Evolutionary conservation across 2,329 filamentous ascomycete genomes (phyloP).

Genomic region (Allantophomopsis lycopodina): DNA sequence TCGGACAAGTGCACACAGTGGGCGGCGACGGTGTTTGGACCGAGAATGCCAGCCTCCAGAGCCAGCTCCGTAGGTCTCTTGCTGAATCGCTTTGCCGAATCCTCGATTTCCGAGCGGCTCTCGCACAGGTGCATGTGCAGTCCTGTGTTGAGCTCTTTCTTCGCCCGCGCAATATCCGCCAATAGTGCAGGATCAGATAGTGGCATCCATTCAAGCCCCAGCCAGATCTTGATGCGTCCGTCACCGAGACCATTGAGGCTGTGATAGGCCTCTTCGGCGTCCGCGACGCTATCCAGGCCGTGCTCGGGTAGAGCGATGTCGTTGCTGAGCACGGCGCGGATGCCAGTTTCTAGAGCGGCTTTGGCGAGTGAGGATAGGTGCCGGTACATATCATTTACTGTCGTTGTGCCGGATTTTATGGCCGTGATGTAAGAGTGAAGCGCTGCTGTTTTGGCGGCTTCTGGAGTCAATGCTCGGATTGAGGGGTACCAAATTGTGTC

Average conservation of each 20-base stretch:
- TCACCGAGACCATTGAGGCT: constrained; percentile 5
- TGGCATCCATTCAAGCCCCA: constrained; percentile 11
- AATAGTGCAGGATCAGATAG: constrained; percentile 7
- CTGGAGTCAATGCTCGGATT: constrained; percentile 9
- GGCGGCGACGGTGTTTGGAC: constrained; percentile 10
- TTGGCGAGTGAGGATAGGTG: constrained; percentile 7
- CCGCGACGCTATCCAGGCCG: constrained; percentile 9
- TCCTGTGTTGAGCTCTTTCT: constrained; percentile 8
- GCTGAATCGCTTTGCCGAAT: constrained; percentile 6
- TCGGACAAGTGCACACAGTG: constrained; percentile 11
- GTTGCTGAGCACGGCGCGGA: constrained; percentile 10
- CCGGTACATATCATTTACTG: constrained; percentile 14
- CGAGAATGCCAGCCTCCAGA: constrained; percentile 9
- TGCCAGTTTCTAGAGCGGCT: constrained; percentile 10
- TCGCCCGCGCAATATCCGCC: constrained; percentile 6
- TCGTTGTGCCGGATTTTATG: constrained; percentile 10
- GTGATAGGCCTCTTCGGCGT: constrained; percentile 9
- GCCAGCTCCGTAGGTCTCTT: constrained; percentile 9
- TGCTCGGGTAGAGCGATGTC: constrained; percentile 11
- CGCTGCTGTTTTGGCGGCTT: constrained; percentile 4
- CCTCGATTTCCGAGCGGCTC: constrained; percentile 7
- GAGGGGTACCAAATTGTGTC: constrained; percentile 12
- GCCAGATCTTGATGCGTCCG: constrained; percentile 10
- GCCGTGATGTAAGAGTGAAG: constrained; percentile 11
- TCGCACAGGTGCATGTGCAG: constrained; percentile 12